Conservation (phyloP, 192 early-diverging fungal genomes). For the Entomortierella lignicola region DNA sequence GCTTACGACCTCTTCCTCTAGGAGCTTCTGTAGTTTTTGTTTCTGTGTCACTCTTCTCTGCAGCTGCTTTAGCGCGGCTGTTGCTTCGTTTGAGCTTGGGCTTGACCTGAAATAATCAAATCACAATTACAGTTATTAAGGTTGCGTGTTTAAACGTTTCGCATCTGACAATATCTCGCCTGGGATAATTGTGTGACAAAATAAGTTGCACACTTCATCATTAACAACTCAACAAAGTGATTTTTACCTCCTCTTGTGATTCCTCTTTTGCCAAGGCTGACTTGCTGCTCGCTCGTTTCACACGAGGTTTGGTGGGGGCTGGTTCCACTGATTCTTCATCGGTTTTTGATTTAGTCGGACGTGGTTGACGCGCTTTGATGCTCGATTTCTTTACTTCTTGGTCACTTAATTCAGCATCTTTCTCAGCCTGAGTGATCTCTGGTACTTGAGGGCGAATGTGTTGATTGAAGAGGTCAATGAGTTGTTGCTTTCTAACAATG, state of each 20-base stretch:
- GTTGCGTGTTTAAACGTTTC: too few species aligned
- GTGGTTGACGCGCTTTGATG: constrained; percentile 5
- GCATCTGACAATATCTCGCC: too few species aligned
- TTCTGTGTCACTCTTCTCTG: constrained; percentile 14
- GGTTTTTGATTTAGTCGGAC: background rate
- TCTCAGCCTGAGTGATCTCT: background rate
- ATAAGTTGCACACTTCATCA: background rate
- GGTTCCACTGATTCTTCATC: background rate
- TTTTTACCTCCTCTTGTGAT: background rate
- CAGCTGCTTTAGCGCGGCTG: constrained; percentile 22
- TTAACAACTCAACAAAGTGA: background rate
- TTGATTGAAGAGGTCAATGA: constrained; percentile 40
- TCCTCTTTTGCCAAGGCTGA: background rate
- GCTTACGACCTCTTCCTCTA: constrained; percentile 16
- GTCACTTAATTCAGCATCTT: constrained; percentile 1
- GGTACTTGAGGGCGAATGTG: constrained; percentile 40
- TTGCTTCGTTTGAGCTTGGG: constrained; percentile 24
- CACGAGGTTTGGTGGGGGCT: constrained; percentile 7
- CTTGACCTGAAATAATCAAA: background rate
- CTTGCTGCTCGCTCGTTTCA: constrained; percentile 13
- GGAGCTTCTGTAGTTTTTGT: constrained; percentile 7
- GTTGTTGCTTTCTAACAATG: constrained; percentile 33
- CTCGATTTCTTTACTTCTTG: background rate
- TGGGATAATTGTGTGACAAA: background rate
- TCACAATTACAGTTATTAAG: too few species aligned